Base-by-base conservation (phyloP, 306 rosid genomes). In the Nissolia schottii region DNA sequence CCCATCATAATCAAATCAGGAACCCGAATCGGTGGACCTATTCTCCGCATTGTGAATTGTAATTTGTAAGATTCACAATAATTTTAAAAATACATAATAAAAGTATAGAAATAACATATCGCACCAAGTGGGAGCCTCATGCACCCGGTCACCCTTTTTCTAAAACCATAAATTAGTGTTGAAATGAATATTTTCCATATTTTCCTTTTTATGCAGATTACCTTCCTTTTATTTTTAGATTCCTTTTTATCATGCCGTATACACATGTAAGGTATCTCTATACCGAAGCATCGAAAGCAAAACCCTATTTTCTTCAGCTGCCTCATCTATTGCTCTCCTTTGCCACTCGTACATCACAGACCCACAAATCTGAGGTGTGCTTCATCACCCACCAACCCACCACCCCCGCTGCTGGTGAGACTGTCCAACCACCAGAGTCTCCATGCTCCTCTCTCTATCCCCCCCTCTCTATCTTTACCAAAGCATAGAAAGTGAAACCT, bases 31-130 rank as follows among this genome's bases (percentile, higher is more conserved):
- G 16, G 31, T 59, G 40, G 60, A 61, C 51, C 37, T 29, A 43
- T 58, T 29, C 18, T 43, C 19, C 16, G 5, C 1, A n/a, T 43
- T 14, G 2, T 3, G 50, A 43, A 14, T 13, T 3, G 4, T 3
- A 28, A 14, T 2, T 14, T 45, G 14, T 12, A 45, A 45, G 77
- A 66, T 62, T 77, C 69, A 77, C 14, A 49, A 53, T 51, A 62
- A 70, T 15, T 28, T 61, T 28, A n/a, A 68, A 51, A 68, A 32
- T 31, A 34, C 20, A 31, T 4, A 46, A 54, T n/a, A 64, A 29
- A n/a, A n/a, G n/a, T n/a, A n/a, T n/a, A n/a, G n/a, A n/a, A n/a
- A n/a, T n/a, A n/a, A n/a, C n/a, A n/a, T n/a, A n/a, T n/a, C n/a
- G n/a, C n/a, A n/a, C n/a, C n/a, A n/a, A n/a, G n/a, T n/a, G n/a